These are phyloP conservation scores for Russula dissimulans DNA, from an alignment of 768 basidiomycete species.

Conservation along the genomic window DNA sequence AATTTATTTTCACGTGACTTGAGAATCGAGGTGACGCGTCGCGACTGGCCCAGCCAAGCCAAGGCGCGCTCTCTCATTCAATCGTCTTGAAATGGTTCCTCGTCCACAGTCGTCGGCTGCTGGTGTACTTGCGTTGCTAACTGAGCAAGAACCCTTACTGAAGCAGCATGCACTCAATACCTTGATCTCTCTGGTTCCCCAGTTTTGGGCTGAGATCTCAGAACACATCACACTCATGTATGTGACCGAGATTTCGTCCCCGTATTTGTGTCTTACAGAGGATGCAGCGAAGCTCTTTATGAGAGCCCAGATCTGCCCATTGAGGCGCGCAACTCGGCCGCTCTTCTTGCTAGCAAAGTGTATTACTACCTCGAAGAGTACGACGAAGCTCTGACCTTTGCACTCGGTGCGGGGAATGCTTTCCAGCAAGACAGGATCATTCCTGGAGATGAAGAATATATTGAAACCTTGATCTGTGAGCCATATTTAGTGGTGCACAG, in stretches of 20 bases:
- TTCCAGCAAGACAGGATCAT: slow-evolving; percentile 68
- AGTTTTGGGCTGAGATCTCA: slow-evolving; percentile 98
- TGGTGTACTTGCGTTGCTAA: slow-evolving; percentile 84
- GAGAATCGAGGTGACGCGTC: slow-evolving; percentile 32
- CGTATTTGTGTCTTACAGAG: slow-evolving; percentile 3
- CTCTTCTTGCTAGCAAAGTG: slow-evolving; percentile 92
- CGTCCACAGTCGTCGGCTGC: slow-evolving; percentile 75
- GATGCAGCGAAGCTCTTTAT: slow-evolving; percentile 74
- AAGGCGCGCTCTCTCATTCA: slow-evolving; percentile 16
- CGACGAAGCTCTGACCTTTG: slow-evolving; percentile 92
- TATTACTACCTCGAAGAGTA: slow-evolving; percentile 96
- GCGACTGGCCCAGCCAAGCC: slow-evolving; percentile 5
- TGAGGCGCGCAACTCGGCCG: slow-evolving; percentile 71
- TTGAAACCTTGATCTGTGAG: slow-evolving; percentile 91
- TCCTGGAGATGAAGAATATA: slow-evolving; percentile 70
- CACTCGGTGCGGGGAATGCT: slow-evolving; percentile 79
- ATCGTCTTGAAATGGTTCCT: slow-evolving; percentile 45
- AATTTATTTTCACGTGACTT: slow-evolving; percentile 2
- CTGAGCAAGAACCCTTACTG: slow-evolving; percentile 79
- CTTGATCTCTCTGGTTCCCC: slow-evolving; percentile 75
- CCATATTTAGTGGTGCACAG: slow-evolving; percentile 20
- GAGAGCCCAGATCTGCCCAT: slow-evolving; percentile 72
- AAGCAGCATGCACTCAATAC: slow-evolving; percentile 86
- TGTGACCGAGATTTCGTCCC: slow-evolving; percentile 26
- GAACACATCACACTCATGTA: slow-evolving; percentile 88